These are phyloP conservation scores for Lagenidium sp. DNA, from an alignment of 352 stramenopile genomes.

Conservation along the genomic window DNA sequence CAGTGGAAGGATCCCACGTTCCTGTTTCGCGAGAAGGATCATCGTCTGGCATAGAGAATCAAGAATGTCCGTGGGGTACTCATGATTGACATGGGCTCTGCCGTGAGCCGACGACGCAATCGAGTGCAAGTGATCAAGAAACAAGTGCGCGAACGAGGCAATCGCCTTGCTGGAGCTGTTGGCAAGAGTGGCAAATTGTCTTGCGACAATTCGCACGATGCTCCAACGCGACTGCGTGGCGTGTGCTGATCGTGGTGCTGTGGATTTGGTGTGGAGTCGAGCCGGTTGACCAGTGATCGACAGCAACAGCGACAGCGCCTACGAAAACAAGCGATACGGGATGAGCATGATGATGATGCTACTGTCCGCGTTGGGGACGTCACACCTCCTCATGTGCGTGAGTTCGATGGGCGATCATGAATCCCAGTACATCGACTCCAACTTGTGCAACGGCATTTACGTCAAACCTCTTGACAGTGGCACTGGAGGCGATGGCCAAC, in stretches of 20 bases:
- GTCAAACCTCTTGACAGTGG: slow-evolving; percentile 10
- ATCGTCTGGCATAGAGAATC: slow-evolving; percentile 64
- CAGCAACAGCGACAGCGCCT: slow-evolving; percentile 62
- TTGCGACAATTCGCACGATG: slow-evolving; percentile 41
- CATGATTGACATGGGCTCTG: background rate
- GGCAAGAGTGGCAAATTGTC: slow-evolving; percentile 32
- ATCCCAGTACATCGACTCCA: too few species aligned
- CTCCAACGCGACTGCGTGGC: too few species aligned
- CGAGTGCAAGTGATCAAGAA: slow-evolving; percentile 69
- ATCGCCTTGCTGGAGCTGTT: slow-evolving; percentile 24
- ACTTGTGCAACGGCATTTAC: too few species aligned
- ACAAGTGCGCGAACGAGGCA: slow-evolving; percentile 54
- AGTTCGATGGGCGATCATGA: slow-evolving; percentile 9
- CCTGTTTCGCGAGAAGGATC: slow-evolving; percentile 49
- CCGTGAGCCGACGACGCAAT: slow-evolving; percentile 36
- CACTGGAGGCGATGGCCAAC: slow-evolving; percentile 1
- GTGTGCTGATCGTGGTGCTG: too few species aligned
- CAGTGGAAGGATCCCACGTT: slow-evolving; percentile 58
- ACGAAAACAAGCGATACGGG: background rate
- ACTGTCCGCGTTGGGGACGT: background rate
- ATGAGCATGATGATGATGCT: background rate
- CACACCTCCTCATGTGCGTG: slow-evolving; percentile 45
- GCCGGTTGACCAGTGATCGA: slow-evolving; percentile 58
- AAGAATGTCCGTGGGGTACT: slow-evolving; percentile 53
- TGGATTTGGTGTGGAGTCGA: too few species aligned